Evolutionary conservation across 2,329 filamentous ascomycete species (phyloP).

Genomic region (Aureobasidium sp.): DNA sequence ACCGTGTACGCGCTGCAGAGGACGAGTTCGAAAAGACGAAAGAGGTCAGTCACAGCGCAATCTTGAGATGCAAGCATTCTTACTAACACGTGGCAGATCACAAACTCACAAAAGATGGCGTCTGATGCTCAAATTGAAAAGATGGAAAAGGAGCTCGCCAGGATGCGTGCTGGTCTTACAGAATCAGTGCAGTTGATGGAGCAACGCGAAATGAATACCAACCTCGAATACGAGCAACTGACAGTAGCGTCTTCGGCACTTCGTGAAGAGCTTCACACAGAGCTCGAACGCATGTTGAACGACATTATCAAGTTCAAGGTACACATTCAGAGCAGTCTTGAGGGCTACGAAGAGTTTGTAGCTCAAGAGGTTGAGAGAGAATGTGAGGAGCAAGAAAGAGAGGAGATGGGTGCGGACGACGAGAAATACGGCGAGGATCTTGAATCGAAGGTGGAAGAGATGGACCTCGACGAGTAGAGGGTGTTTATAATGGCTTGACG

Average conservation of each 20-base stretch:
- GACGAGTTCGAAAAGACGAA: conserved; percentile 93
- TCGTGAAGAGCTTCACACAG: conserved; percentile 95
- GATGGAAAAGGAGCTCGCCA: conserved; percentile 96
- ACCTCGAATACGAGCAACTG: conserved; percentile 94
- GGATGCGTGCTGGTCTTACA: conserved; percentile 75
- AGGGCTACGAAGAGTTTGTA: conserved; percentile 91
- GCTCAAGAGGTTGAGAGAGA: conserved; percentile 77
- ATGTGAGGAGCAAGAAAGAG: conserved; percentile 44
- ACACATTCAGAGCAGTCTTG: conserved; percentile 83
- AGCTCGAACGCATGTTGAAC: conserved; percentile 92
- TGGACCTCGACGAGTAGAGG: conserved; percentile 8
- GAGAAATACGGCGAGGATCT: conserved; percentile 9
- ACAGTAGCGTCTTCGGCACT: conserved; percentile 75
- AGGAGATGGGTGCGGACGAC: conserved; percentile 17
- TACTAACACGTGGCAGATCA: conserved; percentile 42
- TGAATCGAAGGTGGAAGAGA: conserved; percentile 4
- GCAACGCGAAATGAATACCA: conserved; percentile 91
- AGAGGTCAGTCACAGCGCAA: conserved; percentile 45
- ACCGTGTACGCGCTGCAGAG: conserved; percentile 78
- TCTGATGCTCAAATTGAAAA: conserved; percentile 94
- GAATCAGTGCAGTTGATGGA: conserved; percentile 89
- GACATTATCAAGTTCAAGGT: conserved; percentile 99
- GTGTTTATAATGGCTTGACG: background rate
- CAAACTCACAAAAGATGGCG: conserved; percentile 76
- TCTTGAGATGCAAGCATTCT: background rate